These are phyloP conservation scores for Metarhizium album DNA, from an alignment of 2,329 filamentous ascomycete species.

Conservation along the genomic window DNA sequence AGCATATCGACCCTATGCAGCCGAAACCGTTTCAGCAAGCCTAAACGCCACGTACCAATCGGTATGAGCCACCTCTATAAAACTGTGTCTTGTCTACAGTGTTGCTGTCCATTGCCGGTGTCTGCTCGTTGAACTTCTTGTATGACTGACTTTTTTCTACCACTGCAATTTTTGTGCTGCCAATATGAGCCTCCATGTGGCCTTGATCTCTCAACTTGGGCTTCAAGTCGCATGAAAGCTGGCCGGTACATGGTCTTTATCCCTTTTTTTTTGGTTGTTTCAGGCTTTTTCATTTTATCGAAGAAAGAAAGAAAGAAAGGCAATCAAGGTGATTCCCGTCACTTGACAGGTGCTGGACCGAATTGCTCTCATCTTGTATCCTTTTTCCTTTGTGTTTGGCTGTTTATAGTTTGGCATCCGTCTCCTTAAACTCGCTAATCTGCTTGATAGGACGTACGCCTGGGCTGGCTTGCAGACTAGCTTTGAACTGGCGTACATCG, in stretches of 20 bases:
- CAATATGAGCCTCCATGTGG: background rate
- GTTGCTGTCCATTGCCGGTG: background rate
- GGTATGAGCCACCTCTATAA: background rate
- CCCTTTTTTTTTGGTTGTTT: too few species aligned
- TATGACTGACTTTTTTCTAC: background rate
- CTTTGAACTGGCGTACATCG: constrained; percentile 74
- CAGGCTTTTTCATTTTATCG: too few species aligned
- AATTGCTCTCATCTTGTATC: background rate
- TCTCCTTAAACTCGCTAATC: constrained; percentile 75
- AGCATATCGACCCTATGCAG: too few species aligned
- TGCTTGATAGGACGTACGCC: constrained; percentile 66
- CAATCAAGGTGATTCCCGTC: background rate
- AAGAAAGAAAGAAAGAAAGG: too few species aligned
- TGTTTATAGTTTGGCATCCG: constrained; percentile 65
- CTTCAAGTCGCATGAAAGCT: background rate
- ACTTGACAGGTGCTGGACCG: background rate
- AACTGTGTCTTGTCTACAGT: background rate
- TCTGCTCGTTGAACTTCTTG: background rate
- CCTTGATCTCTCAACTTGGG: background rate
- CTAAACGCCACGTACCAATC: background rate
- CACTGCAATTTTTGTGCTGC: background rate
- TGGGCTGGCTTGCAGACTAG: constrained; percentile 57
- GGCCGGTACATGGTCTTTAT: too few species aligned
- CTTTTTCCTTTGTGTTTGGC: background rate
- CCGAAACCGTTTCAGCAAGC: background rate